Percentiles rank a stretch among this genome's conserved stretches.
phyloP scores from a whole-genome alignment of 164 flowering plant genomes.

The Tetrastigma voinierianum region DNA sequence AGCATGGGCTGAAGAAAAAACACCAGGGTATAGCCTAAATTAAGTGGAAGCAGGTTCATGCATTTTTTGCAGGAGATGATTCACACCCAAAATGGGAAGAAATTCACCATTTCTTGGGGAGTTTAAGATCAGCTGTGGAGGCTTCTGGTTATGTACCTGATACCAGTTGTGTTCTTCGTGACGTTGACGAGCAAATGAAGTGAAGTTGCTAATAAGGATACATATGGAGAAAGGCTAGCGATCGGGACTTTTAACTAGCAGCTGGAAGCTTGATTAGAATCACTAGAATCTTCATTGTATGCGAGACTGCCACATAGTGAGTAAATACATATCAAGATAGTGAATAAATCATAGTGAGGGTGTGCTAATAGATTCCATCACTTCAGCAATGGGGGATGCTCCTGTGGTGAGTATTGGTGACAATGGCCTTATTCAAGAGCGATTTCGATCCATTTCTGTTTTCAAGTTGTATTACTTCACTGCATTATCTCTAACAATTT shows the following conservation, averaged over 20 bases:
- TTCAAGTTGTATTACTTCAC: neutral
- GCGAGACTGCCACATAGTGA: constrained; percentile 39
- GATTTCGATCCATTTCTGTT: neutral
- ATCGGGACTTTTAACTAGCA: constrained; percentile 41
- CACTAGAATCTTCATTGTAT: constrained; percentile 40
- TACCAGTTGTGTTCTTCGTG: constrained; percentile 37
- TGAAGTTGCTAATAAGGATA: constrained; percentile 34
- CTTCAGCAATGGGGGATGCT: constrained; percentile 36
- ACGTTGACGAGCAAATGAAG: constrained; percentile 39
- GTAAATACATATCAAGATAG: constrained; percentile 41
- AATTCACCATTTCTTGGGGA: constrained; percentile 24
- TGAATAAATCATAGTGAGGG: constrained; percentile 39
- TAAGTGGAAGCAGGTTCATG: no score
- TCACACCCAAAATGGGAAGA: constrained; percentile 34
- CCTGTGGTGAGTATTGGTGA: constrained; percentile 51
- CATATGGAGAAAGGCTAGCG: constrained; percentile 50
- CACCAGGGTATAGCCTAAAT: no score
- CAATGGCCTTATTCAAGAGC: neutral
- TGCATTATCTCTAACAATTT: neutral
- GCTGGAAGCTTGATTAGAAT: constrained; percentile 44
- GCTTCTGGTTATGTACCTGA: constrained; percentile 35
- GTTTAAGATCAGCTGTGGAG: constrained; percentile 29
- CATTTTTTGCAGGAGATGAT: constrained; percentile 38
- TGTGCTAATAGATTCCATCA: constrained; percentile 44
- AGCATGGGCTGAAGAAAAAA: no score